phyloP scores from a whole-genome alignment of 129 eudicot species.

The Erigeron canadensis region DNA sequence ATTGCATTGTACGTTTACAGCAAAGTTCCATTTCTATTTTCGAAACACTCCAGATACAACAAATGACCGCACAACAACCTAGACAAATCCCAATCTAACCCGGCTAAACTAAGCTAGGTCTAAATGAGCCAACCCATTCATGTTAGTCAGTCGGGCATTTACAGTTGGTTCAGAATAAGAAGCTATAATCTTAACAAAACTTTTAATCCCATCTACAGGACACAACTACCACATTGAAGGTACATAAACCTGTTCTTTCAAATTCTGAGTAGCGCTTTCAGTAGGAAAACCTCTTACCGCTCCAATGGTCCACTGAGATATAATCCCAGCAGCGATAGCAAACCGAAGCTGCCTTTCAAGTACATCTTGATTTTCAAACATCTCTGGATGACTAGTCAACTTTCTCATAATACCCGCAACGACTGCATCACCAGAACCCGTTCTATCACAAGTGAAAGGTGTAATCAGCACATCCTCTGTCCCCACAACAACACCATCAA shows the following conservation, averaged over 20 bases:
- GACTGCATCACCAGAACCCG: slow-evolving; percentile 96
- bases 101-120: background rate
- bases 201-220: background rate
- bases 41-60: background rate
- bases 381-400: slow-evolving; percentile 67
- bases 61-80: background rate
- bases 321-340: slow-evolving; percentile 91
- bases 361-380: slow-evolving; percentile 69
- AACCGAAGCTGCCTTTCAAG: slow-evolving; percentile 79
- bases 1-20: background rate
- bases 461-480: slow-evolving; percentile 93
- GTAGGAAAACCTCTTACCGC: slow-evolving; percentile 93
- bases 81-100: background rate
- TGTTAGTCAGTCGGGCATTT: background rate
- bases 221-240: slow-evolving; percentile 80
- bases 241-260: slow-evolving; percentile 93
- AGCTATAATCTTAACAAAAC: background rate
- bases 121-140: background rate
- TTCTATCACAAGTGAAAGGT: slow-evolving; percentile 90
- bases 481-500: slow-evolving; percentile 85
- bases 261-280: slow-evolving; percentile 86
- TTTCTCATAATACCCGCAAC: slow-evolving; percentile 91
- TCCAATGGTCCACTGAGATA: slow-evolving; percentile 97
- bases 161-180: background rate
- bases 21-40: background rate